phyloP scores from a whole-genome alignment of 176 grass and related monocot genomes.

The Aegilops longissima region DNA sequence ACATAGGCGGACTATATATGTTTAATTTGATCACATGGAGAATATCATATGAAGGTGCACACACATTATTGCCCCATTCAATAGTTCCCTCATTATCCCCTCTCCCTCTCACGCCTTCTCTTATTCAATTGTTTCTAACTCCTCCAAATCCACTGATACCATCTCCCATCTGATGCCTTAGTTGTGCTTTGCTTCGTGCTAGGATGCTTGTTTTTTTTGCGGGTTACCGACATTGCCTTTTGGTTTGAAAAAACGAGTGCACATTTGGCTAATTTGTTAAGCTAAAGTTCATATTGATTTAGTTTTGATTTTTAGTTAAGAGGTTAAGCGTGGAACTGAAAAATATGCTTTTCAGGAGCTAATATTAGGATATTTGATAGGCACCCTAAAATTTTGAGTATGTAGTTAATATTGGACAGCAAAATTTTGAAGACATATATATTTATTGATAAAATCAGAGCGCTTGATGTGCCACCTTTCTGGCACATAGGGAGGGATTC shows the following conservation, averaged over 20 bases:
- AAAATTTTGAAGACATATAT: background rate
- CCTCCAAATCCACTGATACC: background rate
- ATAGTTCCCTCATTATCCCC: background rate
- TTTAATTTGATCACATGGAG: background rate
- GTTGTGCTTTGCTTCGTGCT: background rate
- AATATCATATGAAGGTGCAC: background rate
- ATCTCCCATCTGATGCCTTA: background rate
- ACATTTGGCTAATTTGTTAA: background rate
- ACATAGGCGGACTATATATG: rapidly evolving
- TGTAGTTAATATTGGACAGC: background rate
- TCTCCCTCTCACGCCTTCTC: no score
- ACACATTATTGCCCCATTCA: background rate
- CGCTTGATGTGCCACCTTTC: no score
- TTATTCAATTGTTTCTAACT: background rate
- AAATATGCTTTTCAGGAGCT: background rate
- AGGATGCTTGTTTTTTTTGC: background rate
- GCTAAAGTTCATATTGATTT: background rate
- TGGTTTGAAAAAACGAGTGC: background rate
- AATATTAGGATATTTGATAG: background rate
- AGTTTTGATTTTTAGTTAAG: background rate
- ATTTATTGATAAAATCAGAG: background rate
- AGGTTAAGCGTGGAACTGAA: background rate
- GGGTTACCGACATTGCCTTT: background rate
- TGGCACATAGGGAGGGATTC: background rate
- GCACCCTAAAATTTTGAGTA: background rate